Conservation (phyloP, 176 grass and related monocot species). For the Elaeis guineensis region DNA sequence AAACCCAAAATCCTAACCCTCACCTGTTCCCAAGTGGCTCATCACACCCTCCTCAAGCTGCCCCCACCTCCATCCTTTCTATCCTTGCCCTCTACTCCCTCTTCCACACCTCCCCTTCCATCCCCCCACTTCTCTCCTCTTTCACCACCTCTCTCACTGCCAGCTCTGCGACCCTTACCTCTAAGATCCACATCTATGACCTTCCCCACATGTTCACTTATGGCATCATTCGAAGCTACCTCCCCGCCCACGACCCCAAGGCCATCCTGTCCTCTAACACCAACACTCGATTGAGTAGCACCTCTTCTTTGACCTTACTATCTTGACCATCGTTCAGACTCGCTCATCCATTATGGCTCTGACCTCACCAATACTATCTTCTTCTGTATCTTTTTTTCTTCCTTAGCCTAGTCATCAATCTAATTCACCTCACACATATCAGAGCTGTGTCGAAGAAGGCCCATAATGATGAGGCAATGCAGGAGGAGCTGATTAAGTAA, state of each 20-base stretch:
- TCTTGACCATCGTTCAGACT: constrained; percentile 9
- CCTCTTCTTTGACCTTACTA: constrained; percentile 55
- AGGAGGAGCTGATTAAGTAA: constrained; percentile 73
- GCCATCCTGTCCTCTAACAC: constrained; percentile 21
- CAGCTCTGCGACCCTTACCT: neutral
- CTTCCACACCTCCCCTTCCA: constrained; percentile 19
- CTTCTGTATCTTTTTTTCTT: constrained; percentile 93
- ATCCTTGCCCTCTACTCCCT: constrained; percentile 28
- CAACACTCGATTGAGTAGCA: constrained; percentile 81
- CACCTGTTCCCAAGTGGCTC: neutral
- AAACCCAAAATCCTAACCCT: neutral
- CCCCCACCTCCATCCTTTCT: constrained; percentile 20
- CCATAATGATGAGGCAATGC: constrained; percentile 67
- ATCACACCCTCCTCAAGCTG: constrained; percentile 14
- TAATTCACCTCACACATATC: constrained; percentile 26
- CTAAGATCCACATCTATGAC: constrained; percentile 72
- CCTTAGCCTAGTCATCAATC: constrained; percentile 84
- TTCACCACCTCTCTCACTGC: neutral
- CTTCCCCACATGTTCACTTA: constrained; percentile 61
- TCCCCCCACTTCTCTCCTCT: constrained; percentile 5
- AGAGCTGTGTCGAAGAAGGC: constrained; percentile 7
- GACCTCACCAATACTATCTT: constrained; percentile 53
- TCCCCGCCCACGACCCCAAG: constrained; percentile 10
- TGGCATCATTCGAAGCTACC: constrained; percentile 63
- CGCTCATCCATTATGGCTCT: constrained; percentile 33